phyloP scores from a whole-genome alignment of 345 rosid genomes.

The Arabidopsis arenosa region DNA sequence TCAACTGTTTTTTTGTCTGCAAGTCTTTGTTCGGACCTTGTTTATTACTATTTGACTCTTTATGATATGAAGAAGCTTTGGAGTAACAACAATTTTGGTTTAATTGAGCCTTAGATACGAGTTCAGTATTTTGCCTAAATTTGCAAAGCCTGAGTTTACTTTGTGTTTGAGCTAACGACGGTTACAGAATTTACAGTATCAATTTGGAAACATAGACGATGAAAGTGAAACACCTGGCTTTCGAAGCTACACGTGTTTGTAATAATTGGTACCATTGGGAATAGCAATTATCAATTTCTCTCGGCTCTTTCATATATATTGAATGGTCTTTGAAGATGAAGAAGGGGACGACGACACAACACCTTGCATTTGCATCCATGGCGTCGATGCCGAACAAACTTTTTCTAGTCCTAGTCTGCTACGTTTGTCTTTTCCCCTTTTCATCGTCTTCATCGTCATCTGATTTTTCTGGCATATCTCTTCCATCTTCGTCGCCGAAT shows the following conservation, averaged over 20 bases:
- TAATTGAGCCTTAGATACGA: background rate
- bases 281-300: too few species aligned
- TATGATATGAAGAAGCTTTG: background rate
- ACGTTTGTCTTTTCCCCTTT: constrained; percentile 28
- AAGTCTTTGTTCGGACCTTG: background rate
- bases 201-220: background rate
- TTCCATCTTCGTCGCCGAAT: constrained; percentile 43
- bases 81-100: background rate
- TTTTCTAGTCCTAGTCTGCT: constrained; percentile 7
- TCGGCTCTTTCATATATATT: background rate
- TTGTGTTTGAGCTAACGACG: background rate
- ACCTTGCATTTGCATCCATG: constrained; percentile 26
- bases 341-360: background rate
- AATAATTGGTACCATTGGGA: background rate
- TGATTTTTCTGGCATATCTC: constrained; percentile 31
- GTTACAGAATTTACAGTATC: background rate
- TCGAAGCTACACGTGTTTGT: constrained; percentile 20
- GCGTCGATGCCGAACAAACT: constrained; percentile 30
- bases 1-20: background rate
- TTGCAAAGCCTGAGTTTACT: too few species aligned
- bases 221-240: constrained; percentile 5
- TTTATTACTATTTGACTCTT: background rate
- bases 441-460: constrained; percentile 22
- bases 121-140: background rate
- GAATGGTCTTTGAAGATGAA: background rate